Percentiles rank a stretch among this genome's conserved stretches.
Evolutionary conservation across 139 green algal genomes (phyloP).

Genomic region (Zygnema cylindricum): DNA sequence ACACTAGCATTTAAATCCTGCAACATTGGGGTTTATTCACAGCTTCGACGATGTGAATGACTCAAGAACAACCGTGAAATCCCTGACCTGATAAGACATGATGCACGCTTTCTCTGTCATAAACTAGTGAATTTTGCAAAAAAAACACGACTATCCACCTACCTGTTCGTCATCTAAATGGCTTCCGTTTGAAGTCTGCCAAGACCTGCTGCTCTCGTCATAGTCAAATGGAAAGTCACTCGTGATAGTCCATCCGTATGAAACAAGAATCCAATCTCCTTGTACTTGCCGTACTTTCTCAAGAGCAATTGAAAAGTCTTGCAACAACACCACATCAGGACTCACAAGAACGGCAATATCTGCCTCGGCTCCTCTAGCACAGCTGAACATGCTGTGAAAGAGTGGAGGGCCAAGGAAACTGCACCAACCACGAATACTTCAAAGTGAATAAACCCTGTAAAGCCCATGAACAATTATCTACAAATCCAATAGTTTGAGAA

Average conservation of each 20-base stretch:
- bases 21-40: too few relatives aligned
- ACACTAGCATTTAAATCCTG: too few relatives aligned
- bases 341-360: constrained; percentile 26
- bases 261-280: constrained; percentile 22
- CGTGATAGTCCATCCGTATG: not conserved
- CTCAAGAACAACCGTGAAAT: too few relatives aligned
- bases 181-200: not conserved
- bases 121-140: too few relatives aligned
- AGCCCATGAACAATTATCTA: too few relatives aligned
- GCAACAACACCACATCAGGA: constrained; percentile 20
- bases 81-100: too few relatives aligned
- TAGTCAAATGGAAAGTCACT: not conserved
- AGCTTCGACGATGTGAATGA: too few relatives aligned
- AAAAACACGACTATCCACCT: too few relatives aligned
- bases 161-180: not conserved
- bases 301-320: constrained; percentile 10
- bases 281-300: constrained; percentile 14
- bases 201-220: not conserved
- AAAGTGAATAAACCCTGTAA: too few relatives aligned
- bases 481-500: too few relatives aligned
- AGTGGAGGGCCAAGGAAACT: constrained; percentile 31
- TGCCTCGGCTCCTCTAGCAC: constrained; percentile 23
- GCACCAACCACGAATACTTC: too few relatives aligned
- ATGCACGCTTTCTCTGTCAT: too few relatives aligned
- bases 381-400: constrained; percentile 41